Base-by-base conservation (phyloP, 345 rosid genomes). In the Anastatica hierochuntica region DNA sequence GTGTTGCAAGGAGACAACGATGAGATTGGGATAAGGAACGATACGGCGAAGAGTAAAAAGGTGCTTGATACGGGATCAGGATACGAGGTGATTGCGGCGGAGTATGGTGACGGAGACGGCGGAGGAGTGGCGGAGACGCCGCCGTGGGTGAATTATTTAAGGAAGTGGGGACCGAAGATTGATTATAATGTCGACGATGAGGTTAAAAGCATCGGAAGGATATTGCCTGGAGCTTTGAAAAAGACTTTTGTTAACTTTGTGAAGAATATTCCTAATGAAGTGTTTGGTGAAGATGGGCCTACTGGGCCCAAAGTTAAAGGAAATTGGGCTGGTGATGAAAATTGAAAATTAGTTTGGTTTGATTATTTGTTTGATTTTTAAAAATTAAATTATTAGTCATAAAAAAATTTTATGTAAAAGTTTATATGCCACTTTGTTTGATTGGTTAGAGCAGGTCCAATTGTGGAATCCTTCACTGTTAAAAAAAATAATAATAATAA, bases 111-210 rank as follows among this genome's bases (percentile, higher is more conserved):
- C n/a, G n/a, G n/a, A n/a, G n/a, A n/a, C n/a, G n/a, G 66, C 63
- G n/a, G n/a, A n/a, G 48, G 56, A 24, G 68, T 48, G 4, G 33
- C 65, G 19, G 12, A n/a, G 31, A 78, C 75, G 35, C 84, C 84
- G 4, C 77, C 81, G 6, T 83, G 95, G 95, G 42, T 89, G 7
- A 69, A 83, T 51, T 89, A 83, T 30, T 18, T 24, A 2, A 75
- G 90, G 68, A 56, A 79, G 52, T 85, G 97, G 95, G 97, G 95
- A 43, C 95, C 95, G 0, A 83, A 77, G 46, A 73, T 85, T 47
- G 66, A 58, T 23, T 85, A 89, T 49, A 57, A 77, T 17, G 36
- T 73, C 6, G 72, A 37, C 0, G 79, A 64, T 5, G 72, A 80
- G 62, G 43, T 79, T 6, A 64, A 49, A 49, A 65, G 64, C 39